A percentile compares a stretch with the other conserved stretches of the same genome.
phyloP scores from a whole-genome alignment of 257 asterid species.

The Lavandula angustifolia region DNA sequence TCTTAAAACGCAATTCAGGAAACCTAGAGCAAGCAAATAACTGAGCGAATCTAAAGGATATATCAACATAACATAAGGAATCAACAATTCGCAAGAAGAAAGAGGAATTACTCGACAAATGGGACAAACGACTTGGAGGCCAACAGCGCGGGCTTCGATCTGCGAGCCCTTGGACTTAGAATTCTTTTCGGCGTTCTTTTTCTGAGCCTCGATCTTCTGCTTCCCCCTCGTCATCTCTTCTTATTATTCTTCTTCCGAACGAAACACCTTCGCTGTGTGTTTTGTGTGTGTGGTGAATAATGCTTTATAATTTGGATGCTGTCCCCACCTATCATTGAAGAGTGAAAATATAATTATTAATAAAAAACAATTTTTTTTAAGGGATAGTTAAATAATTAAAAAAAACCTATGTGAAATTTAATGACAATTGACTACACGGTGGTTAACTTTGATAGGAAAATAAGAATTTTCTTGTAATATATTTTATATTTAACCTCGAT shows the following conservation, averaged over 20 bases:
- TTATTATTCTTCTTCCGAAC: background rate
- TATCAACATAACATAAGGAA: background rate
- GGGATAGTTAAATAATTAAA: too few relatives aligned
- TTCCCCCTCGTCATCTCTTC: constrained; percentile 80
- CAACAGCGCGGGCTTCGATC: constrained; percentile 89
- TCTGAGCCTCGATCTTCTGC: constrained; percentile 91
- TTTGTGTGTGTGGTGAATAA: background rate
- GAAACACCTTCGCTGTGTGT: constrained; percentile 9
- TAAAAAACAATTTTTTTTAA: too few relatives aligned
- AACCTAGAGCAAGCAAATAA: constrained; percentile 1
- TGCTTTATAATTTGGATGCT: background rate
- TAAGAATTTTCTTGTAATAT: too few relatives aligned
- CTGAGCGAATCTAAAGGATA: background rate
- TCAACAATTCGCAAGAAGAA: constrained; percentile 3
- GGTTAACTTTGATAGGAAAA: too few relatives aligned
- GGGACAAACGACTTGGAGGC: constrained; percentile 86
- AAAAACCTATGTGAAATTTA: too few relatives aligned
- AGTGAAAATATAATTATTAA: background rate
- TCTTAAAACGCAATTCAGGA: background rate
- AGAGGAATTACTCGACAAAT: constrained; percentile 60
- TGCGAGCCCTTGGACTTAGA: constrained; percentile 84
- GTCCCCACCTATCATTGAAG: background rate
- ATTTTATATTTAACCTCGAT: too few relatives aligned
- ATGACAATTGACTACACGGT: too few relatives aligned
- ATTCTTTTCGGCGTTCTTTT: constrained; percentile 74